These are phyloP conservation scores for Eucalyptus pauciflora DNA, from an alignment of 345 rosid genomes.

Conservation along the genomic window DNA sequence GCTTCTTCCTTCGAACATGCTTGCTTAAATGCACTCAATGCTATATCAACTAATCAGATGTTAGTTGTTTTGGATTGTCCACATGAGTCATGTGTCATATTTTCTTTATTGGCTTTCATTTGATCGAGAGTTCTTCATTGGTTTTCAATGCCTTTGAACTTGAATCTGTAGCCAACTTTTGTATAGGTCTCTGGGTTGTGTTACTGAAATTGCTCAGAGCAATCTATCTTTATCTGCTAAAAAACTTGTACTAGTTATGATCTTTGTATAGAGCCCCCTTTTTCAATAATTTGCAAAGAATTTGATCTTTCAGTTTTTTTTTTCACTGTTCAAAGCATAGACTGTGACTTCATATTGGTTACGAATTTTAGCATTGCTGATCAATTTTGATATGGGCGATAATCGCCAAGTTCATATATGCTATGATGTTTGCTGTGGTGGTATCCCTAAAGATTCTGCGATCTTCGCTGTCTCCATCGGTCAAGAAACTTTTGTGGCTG, in stretches of 20 bases:
- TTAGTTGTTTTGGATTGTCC: background rate
- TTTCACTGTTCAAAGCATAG: background rate
- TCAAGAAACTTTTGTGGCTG: background rate
- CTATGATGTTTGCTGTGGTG: background rate
- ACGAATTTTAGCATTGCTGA: background rate
- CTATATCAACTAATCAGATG: background rate
- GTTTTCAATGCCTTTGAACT: background rate
- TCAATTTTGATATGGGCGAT: background rate
- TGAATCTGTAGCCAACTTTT: background rate
- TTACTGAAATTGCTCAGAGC: background rate
- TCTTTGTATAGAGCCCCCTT: background rate
- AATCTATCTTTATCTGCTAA: background rate
- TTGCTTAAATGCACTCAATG: background rate
- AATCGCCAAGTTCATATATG: background rate
- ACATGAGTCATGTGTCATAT: background rate
- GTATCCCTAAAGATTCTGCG: background rate
- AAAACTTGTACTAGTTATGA: background rate
- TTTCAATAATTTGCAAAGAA: background rate
- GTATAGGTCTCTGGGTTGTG: background rate
- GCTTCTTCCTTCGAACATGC: background rate
- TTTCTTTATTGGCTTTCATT: background rate
- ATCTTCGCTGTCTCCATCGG: background rate
- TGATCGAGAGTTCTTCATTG: background rate
- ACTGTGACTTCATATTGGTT: background rate
- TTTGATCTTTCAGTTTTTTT: background rate